Percentiles rank a stretch among this genome's conserved stretches.
These are phyloP conservation scores for Abrus precatorius DNA, from an alignment of 306 rosid species.

Conservation along the genomic window DNA sequence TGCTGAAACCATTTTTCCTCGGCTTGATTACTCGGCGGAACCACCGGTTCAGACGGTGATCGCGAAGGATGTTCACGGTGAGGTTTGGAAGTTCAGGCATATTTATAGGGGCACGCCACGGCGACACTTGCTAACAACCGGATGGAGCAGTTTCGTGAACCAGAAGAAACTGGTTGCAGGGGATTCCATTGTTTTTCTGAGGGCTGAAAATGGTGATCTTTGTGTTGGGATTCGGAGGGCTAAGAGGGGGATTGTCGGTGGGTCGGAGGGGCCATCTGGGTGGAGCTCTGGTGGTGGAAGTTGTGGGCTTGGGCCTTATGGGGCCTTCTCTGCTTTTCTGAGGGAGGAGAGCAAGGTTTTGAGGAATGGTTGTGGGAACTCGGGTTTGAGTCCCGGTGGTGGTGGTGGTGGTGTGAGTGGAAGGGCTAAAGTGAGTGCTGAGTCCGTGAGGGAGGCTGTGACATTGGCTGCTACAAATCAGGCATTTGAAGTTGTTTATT, in stretches of 20 bases:
- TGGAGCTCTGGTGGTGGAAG: conserved; percentile 67
- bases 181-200: conserved; percentile 87
- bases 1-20: conserved; percentile 92
- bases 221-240: conserved; percentile 89
- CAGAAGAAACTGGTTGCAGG: conserved; percentile 98
- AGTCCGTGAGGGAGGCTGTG: conserved; percentile 79
- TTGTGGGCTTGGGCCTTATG: conserved; percentile 54
- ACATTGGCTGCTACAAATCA: conserved; percentile 69
- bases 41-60: conserved; percentile 96
- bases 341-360: conserved; percentile 67
- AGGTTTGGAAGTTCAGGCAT: conserved; percentile 92
- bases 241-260: conserved; percentile 68
- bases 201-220: conserved; percentile 83
- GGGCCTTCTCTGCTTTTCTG: conserved; percentile 69
- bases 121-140: conserved; percentile 90
- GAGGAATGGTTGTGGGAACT: conserved; percentile 65
- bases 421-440: conserved; percentile 67
- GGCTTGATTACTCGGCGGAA: conserved; percentile 88
- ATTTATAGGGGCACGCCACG: conserved; percentile 96
- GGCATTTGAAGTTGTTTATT: conserved; percentile 81
- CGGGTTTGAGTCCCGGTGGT: conserved; percentile 28
- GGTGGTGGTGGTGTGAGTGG: conserved; percentile 48
- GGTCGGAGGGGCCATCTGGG: conserved; percentile 62
- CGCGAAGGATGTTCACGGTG: conserved; percentile 93
- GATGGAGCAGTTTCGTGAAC: conserved; percentile 96